Evolutionary conservation across 257 asterid genomes (phyloP).

Genomic region (Plantago major): DNA sequence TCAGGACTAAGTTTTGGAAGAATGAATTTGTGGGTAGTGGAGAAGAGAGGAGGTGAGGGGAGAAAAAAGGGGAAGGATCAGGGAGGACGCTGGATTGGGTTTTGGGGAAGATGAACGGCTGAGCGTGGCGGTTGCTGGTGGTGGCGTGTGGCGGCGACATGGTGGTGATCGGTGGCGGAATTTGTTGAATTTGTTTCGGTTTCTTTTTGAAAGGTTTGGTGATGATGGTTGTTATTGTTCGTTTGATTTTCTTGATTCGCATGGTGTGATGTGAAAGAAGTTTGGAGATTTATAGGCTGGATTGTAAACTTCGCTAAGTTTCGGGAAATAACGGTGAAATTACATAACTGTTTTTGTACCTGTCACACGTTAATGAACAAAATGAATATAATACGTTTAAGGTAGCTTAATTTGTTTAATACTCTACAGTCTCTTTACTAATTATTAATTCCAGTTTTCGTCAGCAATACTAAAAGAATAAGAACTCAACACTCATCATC

Average conservation of each 20-base stretch:
- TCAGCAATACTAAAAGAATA: too few species aligned
- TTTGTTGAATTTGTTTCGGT: slow-evolving; percentile 22
- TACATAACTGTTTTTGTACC: slow-evolving; percentile 19
- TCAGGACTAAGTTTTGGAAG: slow-evolving; percentile 74
- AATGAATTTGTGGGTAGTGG: slow-evolving; percentile 90
- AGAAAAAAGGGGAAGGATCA: slow-evolving; percentile 67
- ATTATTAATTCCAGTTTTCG: too few species aligned
- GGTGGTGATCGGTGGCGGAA: slow-evolving; percentile 18
- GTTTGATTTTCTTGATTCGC: slow-evolving; percentile 35
- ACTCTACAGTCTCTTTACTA: too few species aligned
- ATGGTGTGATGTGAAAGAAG: slow-evolving; percentile 8
- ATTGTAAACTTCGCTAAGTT: slow-evolving; percentile 28
- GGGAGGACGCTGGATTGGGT: slow-evolving; percentile 76
- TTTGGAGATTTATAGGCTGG: slow-evolving; percentile 17
- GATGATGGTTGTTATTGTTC: slow-evolving; percentile 33
- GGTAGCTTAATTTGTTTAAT: too few species aligned
- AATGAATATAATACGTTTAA: background rate
- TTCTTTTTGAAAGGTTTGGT: slow-evolving; percentile 43
- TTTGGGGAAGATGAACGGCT: slow-evolving; percentile 67
- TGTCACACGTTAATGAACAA: slow-evolving; percentile 10
- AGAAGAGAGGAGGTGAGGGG: slow-evolving; percentile 53
- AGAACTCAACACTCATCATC: too few species aligned
- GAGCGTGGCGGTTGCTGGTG: slow-evolving; percentile 25
- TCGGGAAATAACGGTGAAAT: slow-evolving; percentile 14
- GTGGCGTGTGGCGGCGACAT: slow-evolving; percentile 31